Percentiles rank a stretch among this genome's conserved stretches.
phyloP scores from a whole-genome alignment of 805 yeast genomes.

The Komagataella populi region DNA sequence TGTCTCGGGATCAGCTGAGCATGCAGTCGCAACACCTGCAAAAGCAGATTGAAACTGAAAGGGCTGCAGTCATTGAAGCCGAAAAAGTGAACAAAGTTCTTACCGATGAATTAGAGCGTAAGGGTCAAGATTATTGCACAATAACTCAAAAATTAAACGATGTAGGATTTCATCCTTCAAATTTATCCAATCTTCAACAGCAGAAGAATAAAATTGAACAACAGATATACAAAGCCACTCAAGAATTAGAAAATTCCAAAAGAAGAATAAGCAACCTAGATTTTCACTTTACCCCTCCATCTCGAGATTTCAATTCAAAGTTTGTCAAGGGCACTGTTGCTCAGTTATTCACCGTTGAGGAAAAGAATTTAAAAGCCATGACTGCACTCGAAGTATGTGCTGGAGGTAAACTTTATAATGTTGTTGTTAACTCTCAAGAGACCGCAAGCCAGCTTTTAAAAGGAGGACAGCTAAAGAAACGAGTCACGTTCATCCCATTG shows the following conservation, averaged over 20 bases:
- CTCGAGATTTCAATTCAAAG: slow-evolving; percentile 38
- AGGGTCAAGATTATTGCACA: slow-evolving; percentile 7
- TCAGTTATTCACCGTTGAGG: slow-evolving; percentile 56
- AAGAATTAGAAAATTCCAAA: slow-evolving; percentile 39
- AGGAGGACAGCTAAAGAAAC: slow-evolving; percentile 58
- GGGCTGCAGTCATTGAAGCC: slow-evolving; percentile 23
- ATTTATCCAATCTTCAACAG: slow-evolving; percentile 27
- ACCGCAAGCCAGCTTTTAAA: slow-evolving; percentile 79
- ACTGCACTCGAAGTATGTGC: slow-evolving; percentile 89
- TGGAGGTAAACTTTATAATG: slow-evolving; percentile 80
- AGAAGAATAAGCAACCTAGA: slow-evolving; percentile 63
- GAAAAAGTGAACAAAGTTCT: slow-evolving; percentile 27
- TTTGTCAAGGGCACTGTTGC: slow-evolving; percentile 86
- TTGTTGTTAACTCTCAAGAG: slow-evolving; percentile 79
- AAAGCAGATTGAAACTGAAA: slow-evolving; percentile 34
- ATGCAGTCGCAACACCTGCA: slow-evolving; percentile 44
- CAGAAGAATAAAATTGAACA: slow-evolving; percentile 29
- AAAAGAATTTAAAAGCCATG: slow-evolving; percentile 44
- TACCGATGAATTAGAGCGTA: slow-evolving; percentile 21
- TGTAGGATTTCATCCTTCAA: slow-evolving; percentile 44
- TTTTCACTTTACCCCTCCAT: slow-evolving; percentile 58
- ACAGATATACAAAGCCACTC: slow-evolving; percentile 27
- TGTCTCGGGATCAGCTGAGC: slow-evolving; percentile 42
- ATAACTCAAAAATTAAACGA: slow-evolving; percentile 17
- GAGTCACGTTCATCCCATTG: slow-evolving; percentile 87